Percentiles rank a stretch among this genome's conserved stretches.
Evolutionary conservation across 345 rosid genomes (phyloP).

Genomic region (Syzygium aromaticum): DNA sequence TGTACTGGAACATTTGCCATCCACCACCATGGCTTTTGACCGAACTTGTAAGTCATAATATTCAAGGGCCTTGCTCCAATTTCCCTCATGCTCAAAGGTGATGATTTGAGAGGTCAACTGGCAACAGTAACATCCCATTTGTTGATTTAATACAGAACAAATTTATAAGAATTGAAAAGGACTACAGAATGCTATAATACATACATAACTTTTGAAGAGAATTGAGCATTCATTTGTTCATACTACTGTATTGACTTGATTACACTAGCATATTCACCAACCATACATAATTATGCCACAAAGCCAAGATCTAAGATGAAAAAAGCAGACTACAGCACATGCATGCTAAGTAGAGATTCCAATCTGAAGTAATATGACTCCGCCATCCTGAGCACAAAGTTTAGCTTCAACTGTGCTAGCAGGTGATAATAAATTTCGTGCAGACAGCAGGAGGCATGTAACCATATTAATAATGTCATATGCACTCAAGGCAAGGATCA

Average conservation of each 20-base stretch:
- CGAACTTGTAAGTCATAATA: conserved; percentile 88
- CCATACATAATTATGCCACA: not conserved
- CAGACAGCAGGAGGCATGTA: not conserved
- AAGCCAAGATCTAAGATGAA: not conserved
- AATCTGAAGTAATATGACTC: not conserved
- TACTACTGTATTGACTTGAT: not conserved
- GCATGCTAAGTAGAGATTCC: not conserved
- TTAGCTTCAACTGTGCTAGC: not conserved
- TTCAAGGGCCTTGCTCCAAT: conserved; percentile 94
- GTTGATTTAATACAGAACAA: not conserved
- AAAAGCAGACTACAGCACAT: not conserved
- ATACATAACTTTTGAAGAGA: not conserved
- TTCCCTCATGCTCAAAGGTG: conserved; percentile 93
- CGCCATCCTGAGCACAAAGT: not conserved
- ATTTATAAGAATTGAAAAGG: not conserved
- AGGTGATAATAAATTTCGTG: not conserved
- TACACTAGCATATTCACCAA: not conserved
- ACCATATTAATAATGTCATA: not conserved
- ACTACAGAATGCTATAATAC: not conserved
- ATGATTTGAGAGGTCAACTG: conserved; percentile 85
- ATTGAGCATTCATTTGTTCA: not conserved
- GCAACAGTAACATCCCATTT: conserved; percentile 6
- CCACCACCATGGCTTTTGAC: conserved; percentile 35
- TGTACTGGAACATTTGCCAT: conserved; percentile 24
- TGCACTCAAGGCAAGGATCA: not conserved